These are phyloP conservation scores for thale cress (Arabidopsis thaliana) DNA, from an alignment of 345 rosid genomes.

Conservation along the genomic window TAIR10.1 NC_003070.9:22974501-22975000, in stretches of 20 bases:
- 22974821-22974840: background rate
- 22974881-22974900: conserved; percentile 38
- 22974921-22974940: conserved; percentile 38
- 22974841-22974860: conserved; percentile 40
- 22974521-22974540: no score
- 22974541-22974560: no score
- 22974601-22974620: no score
- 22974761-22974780: conserved; percentile 62
- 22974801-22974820: conserved; percentile 46
- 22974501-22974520: no score
- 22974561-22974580: no score
- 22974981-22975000: conserved; percentile 4
- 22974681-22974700: background rate
- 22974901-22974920: conserved; percentile 27
- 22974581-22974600: no score
- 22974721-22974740: background rate
- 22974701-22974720: background rate
- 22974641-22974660: no score
- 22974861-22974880: conserved; percentile 56
- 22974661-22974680: background rate
- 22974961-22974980: conserved; percentile 43
- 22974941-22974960: conserved; percentile 33
- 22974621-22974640: no score
- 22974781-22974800: conserved; percentile 49
- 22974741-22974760: conserved; percentile 60